Evolutionary conservation across 2,329 filamentous ascomycete genomes (phyloP), one percentile per base, ranked within the genome.

Genomic region (Meredithiella fracta): DNA sequence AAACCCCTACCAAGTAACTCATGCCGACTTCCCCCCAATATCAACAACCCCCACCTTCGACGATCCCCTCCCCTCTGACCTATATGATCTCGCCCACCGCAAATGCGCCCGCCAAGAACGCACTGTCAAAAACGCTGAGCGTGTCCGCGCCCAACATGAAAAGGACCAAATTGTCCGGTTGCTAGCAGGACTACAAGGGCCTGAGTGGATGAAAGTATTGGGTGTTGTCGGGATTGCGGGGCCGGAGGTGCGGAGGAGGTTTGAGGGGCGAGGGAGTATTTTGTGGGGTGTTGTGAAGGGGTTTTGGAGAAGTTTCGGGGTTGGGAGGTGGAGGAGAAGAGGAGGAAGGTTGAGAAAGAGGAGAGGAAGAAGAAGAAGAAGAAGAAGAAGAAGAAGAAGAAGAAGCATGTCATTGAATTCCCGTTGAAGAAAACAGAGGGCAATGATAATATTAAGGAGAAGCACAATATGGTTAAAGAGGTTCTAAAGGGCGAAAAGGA

Each of bases 171-270:
- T 83, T 42, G 75, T 79, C 55, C 73, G 79, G 34, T 67, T 83
- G 15, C 74, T 96, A 5, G 88, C 92, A 55, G 88, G 88, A 17
- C 75, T 98, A 1, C 85, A 88, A 65, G 86, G 91, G 1, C 87
- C 86, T 58, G 92, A 97, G 67, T 98, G 92, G 92, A 73, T 96
- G 57, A 83, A 86, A 59, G 79, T 90, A 3, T 89, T 98, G 81
- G 92, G 91, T 25, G 84, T 97, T 34, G 91, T 82, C 60, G 87
- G 79, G 20, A 72, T 94, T 38, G 3, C 40, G 40, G 40, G 40
- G 15, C 7, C 20, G 3, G 40, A 15, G 23, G 94, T 88, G 29
- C 29, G 64, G 91, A 87, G 69, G 92, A 85, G 67, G 96, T 88
- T 67, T 88, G 95, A 67, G 82, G 85, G 1, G 92, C 92, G 59